A percentile compares a stretch with the other conserved stretches of the same genome.
These are phyloP conservation scores for Brassica cretica DNA, from an alignment of 345 rosid species.

Conservation along the genomic window DNA sequence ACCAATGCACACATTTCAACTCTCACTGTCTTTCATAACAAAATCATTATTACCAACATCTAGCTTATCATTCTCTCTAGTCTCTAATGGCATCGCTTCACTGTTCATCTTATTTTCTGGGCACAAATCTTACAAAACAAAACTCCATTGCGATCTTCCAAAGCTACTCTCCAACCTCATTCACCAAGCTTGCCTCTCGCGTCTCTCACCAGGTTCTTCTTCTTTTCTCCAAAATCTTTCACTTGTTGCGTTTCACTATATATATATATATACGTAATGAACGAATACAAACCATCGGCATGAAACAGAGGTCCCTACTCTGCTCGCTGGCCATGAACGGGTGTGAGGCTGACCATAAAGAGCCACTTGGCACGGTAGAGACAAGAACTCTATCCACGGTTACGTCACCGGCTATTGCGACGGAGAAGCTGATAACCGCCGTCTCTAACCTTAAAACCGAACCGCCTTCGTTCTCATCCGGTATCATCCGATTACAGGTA, in stretches of 20 bases:
- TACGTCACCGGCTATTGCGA: constrained; percentile 47
- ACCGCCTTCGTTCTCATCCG: constrained; percentile 61
- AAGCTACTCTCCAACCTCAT: constrained; percentile 10
- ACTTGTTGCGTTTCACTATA: no score
- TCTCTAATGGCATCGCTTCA: constrained; percentile 30
- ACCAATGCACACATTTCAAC: no score
- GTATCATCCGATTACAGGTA: constrained; percentile 79
- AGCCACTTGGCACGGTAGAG: constrained; percentile 54
- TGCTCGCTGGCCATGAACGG: constrained; percentile 71
- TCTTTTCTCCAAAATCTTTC: no score
- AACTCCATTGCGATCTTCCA: constrained; percentile 6
- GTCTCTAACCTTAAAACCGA: constrained; percentile 46
- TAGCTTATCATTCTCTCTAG: neutral
- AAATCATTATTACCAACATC: neutral
- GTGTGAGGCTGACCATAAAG: constrained; percentile 48
- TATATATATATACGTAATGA: no score
- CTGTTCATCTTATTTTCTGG: constrained; percentile 9
- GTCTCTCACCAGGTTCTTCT: constrained; percentile 36
- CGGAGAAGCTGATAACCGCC: constrained; percentile 54
- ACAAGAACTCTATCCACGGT: constrained; percentile 53
- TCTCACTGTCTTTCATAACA: neutral
- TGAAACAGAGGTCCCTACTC: constrained; percentile 41
- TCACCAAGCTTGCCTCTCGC: constrained; percentile 12
- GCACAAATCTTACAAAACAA: constrained; percentile 11
- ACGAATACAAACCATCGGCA: no score